Base-by-base conservation (phyloP, 2,329 filamentous ascomycete genomes). In the Exophiala viscosa region DNA sequence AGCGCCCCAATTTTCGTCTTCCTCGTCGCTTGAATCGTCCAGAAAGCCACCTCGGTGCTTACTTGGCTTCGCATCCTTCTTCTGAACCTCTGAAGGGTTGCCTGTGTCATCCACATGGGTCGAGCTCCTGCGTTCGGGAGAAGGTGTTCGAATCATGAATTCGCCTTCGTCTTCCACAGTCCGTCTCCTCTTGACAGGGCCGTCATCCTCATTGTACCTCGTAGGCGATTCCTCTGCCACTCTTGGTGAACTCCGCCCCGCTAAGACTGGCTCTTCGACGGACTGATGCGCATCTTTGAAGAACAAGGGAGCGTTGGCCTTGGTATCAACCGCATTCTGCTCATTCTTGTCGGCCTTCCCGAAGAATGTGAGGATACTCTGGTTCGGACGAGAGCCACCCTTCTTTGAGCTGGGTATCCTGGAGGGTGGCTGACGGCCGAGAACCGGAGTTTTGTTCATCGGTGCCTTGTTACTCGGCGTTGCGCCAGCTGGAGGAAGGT, bases 351-450 rank as follows among this genome's bases (percentile, higher is more conserved):
- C 75, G 1, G 73, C 66, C 65, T 79, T 80, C 62, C 76, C 77
- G 68, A 80, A 80, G 63, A 80, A 80, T 43, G 69, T 72, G 65
- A 79, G 68, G 54, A 80, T 80, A 57, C 75, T 80, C 42, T 71
- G 71, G 59, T 80, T 80, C 15, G 69, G 66, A 48, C 73, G 48
- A n/a, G 45, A 34, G 14, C 18, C 42, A 13, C 42, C 31, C 46
- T 55, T 62, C 42, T 55, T 58, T 13, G 48, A 42, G 28, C 45
- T 48, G 14, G 58, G 43, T 20, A 57, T 49, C 32, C 57, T 62
- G 5, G 57, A 44, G 17, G 43, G 41, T 18, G 48, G 35, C 40
- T 61, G 57, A 6, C 56, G 48, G 18, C 52, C 55, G n/a, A 51
- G 13, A 2, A 54, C 35, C 3, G 54, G 55, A 41, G 53, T 54